phyloP scores from a whole-genome alignment of 257 asterid genomes.

The Petunia secreta region DNA sequence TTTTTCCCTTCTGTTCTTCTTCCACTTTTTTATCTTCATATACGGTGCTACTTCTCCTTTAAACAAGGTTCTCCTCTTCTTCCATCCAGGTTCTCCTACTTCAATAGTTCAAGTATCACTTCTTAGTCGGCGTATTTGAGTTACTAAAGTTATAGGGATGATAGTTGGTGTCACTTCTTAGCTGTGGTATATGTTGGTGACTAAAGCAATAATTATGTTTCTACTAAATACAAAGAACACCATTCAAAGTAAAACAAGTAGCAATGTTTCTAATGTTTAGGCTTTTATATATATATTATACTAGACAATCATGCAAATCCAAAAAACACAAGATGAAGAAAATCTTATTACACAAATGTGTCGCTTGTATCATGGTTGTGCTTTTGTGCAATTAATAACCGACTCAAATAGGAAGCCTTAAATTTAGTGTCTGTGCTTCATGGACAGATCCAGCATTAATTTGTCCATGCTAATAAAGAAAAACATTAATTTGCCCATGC shows the following conservation, averaged over 20 bases:
- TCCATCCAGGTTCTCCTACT: not conserved
- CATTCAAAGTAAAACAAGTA: not conserved
- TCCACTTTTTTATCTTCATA: not conserved
- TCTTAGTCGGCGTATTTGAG: not conserved
- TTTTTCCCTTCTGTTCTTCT: not conserved
- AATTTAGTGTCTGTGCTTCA: not conserved
- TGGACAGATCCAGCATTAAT: slow-evolving; percentile 2
- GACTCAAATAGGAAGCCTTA: not conserved
- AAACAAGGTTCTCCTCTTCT: slow-evolving; percentile 14
- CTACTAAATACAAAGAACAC: not conserved
- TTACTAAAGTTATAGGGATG: not conserved
- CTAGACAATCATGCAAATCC: not conserved
- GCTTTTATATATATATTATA: not conserved
- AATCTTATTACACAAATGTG: not conserved
- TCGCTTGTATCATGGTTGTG: not conserved
- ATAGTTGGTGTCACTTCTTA: not conserved
- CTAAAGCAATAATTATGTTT: not conserved
- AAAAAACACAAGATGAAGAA: not conserved
- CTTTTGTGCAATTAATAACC: not conserved
- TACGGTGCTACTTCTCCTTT: not conserved
- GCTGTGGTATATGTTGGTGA: not conserved
- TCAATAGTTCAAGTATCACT: not conserved
- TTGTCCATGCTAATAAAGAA: not conserved
- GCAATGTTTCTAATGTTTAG: not conserved
- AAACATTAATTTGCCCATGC: not conserved